phyloP scores from a whole-genome alignment of 2,329 filamentous ascomycete genomes.

The Colletotrichum horii region DNA sequence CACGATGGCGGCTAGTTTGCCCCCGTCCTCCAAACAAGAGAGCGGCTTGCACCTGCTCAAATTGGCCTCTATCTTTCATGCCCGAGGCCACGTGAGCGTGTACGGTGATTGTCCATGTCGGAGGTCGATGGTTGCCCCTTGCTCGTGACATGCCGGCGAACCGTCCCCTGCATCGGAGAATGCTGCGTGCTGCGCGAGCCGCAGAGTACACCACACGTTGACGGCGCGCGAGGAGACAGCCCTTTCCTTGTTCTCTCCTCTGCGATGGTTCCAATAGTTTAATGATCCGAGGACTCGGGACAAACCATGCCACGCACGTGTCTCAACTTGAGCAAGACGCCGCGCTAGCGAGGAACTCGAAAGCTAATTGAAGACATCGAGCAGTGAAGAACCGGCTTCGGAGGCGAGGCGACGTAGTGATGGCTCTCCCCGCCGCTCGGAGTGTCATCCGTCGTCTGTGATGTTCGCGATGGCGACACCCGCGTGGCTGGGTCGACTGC shows the following conservation, averaged over 20 bases:
- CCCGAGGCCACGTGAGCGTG: neutral
- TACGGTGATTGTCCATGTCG: neutral
- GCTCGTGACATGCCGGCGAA: neutral
- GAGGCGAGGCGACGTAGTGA: fast-evolving
- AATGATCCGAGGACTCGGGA: neutral
- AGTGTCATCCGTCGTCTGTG: neutral
- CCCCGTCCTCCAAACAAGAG: neutral
- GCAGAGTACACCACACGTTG: neutral
- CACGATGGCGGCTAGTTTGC: neutral
- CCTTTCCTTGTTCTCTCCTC: neutral
- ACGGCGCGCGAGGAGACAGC: neutral
- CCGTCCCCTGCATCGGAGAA: neutral
- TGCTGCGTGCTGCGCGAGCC: neutral
- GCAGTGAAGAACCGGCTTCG: neutral
- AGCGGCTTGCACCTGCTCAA: neutral
- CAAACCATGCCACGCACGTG: neutral
- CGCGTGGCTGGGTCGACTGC: neutral
- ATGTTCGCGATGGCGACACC: neutral
- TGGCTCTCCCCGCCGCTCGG: neutral
- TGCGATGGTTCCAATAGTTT: neutral
- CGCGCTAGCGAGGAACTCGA: neutral
- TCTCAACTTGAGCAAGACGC: neutral
- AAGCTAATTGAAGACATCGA: neutral
- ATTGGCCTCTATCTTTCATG: neutral
- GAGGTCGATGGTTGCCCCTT: neutral